Base-by-base conservation (phyloP, 495 filamentous ascomycete genomes). In the Xylaria flabelliformis region DNA sequence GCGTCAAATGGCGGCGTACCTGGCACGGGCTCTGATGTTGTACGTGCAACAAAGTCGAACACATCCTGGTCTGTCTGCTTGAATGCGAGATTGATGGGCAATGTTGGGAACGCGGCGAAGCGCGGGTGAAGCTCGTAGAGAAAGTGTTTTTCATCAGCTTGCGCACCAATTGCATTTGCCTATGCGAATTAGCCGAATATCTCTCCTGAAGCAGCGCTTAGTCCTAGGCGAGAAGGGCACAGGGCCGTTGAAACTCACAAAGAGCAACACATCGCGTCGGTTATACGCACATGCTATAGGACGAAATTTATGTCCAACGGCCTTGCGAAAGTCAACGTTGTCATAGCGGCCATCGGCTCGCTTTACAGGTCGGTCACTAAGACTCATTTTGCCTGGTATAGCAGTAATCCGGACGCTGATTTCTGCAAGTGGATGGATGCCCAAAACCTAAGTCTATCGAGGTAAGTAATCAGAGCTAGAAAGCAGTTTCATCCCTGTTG, bases 241-340 rank as follows among this genome's bases (percentile, higher is more conserved):
- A 15, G 10, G 29, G 29, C 48, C 26, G 34, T 24, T 3, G 56
- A 21, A 62, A 68, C 74, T 53, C 67, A 79, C 77, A 65, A 79
- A 79, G 19, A 79, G 76, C 12, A 79, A 62, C 8, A 79, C 71
- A 66, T 79, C 77, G 53, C 77, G 74, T 15, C 77, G 76, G 44
- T 74, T 67, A 67, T 79, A 79, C 55, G 72, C 74, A 42, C 72
- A 71, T 72, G 76, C 78, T 39, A 79, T 71, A 24, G 74, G 73
- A 26, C 74, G 64, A 55, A 72, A 72, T 53, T 72, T 69, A 71
- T 75, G 64, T 32, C 74, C 76, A 24, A 71, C 58, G 29, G 76
- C 77, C 50, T 79, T 79, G 26, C 65, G 67, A 53, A 78, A 79
- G 64, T 79, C 77, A 55, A 79, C 77, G 55, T 79, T 78, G 68